Evolutionary conservation across 2,329 filamentous ascomycete genomes (phyloP).

Genomic region (Colletotrichum orchidophilum): DNA sequence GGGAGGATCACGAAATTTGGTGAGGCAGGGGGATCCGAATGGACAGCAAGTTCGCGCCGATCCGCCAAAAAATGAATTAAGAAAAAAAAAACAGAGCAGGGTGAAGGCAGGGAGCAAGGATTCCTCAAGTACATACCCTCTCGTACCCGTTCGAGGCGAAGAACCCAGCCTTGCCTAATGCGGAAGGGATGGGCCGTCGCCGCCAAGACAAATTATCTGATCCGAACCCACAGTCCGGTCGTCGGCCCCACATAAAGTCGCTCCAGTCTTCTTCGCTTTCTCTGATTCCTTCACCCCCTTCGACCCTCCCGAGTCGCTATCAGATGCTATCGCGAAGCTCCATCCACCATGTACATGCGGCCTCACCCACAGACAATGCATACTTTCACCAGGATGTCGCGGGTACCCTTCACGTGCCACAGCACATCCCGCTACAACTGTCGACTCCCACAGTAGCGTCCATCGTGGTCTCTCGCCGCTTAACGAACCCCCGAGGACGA

Average conservation of each 20-base stretch:
- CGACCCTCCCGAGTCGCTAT: neutral
- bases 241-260: conserved; percentile 17
- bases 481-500: neutral
- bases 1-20: neutral
- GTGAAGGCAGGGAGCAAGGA: neutral
- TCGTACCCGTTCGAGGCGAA: neutral
- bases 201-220: conserved; percentile 37
- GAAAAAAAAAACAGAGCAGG: neutral
- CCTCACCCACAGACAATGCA: neutral
- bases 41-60: conserved; percentile 12
- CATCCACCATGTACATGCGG: neutral
- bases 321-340: neutral
- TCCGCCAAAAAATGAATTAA: neutral
- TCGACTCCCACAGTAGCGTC: neutral
- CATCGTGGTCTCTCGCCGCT: neutral
- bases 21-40: neutral
- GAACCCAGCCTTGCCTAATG: neutral
- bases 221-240: conserved; percentile 28
- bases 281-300: neutral
- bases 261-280: neutral
- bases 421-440: neutral
- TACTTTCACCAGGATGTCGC: neutral
- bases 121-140: neutral
- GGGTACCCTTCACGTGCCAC: neutral
- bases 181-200: conserved; percentile 9